Conservation (phyloP, 2,329 filamentous ascomycete species). For the Acrocalymma vagum region DNA sequence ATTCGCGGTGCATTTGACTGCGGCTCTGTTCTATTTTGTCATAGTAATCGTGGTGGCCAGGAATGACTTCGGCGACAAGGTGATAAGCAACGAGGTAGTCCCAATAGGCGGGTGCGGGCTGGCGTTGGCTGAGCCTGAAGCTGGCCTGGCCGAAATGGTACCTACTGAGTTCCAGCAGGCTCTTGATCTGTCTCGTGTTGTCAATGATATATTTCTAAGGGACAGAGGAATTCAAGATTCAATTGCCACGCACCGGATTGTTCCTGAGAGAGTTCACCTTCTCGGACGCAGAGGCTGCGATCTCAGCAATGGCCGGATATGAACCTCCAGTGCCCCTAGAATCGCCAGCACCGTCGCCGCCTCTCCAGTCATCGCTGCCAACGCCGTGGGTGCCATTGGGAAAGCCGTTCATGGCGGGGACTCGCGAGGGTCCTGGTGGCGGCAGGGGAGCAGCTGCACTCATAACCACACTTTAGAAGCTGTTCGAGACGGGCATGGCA, state of each 20-base stretch:
- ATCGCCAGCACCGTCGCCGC: slow-evolving; percentile 31
- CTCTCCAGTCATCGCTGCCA: slow-evolving; percentile 32
- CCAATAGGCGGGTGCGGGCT: slow-evolving; percentile 77
- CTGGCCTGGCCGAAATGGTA: slow-evolving; percentile 61
- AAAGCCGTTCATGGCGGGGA: slow-evolving; percentile 41
- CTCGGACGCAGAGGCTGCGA: slow-evolving; percentile 49
- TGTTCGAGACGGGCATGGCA: slow-evolving; percentile 33
- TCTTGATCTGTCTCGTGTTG: slow-evolving; percentile 44
- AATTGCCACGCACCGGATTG: slow-evolving; percentile 32
- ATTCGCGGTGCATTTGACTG: slow-evolving; percentile 58
- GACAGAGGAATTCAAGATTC: too few species aligned
- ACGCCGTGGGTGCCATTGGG: slow-evolving; percentile 30
- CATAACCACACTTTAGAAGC: slow-evolving; percentile 41
- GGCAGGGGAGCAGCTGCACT: slow-evolving; percentile 50
- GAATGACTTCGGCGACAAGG: slow-evolving; percentile 79
- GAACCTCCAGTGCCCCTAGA: slow-evolving; percentile 28
- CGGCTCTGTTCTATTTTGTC: slow-evolving; percentile 67
- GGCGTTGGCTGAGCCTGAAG: slow-evolving; percentile 50
- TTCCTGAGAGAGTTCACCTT: slow-evolving; percentile 40
- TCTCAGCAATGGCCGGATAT: slow-evolving; percentile 53
- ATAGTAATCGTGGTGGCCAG: slow-evolving; percentile 75
- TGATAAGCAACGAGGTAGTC: slow-evolving; percentile 86
- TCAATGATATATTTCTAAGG: too few species aligned
- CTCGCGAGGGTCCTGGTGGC: slow-evolving; percentile 31
- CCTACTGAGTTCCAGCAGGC: slow-evolving; percentile 52